These are phyloP conservation scores for Acanthamoeba triangularis DNA, from an alignment of 208 protist species.

Conservation along the genomic window DNA sequence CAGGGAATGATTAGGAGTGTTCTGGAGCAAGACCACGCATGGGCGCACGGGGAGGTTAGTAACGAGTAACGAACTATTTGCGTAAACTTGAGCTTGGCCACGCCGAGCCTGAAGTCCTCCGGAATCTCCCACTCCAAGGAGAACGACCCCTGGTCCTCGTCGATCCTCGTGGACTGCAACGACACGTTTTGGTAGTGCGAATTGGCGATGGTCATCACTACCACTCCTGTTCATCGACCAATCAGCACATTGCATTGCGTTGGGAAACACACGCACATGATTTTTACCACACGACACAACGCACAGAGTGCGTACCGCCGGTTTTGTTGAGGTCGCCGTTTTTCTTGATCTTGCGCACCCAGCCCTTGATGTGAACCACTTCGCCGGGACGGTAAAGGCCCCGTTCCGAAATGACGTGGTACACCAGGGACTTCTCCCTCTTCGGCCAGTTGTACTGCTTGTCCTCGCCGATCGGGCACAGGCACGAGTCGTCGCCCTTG, in stretches of 20 bases:
- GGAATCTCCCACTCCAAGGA: background rate
- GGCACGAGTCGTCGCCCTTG: constrained; percentile 11
- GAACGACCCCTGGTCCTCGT: background rate
- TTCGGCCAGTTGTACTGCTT: constrained; percentile 5
- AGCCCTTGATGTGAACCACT: background rate
- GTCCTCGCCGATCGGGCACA: background rate
- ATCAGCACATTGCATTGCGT: too few species aligned
- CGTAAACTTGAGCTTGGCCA: constrained; percentile 20
- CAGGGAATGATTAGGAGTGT: background rate
- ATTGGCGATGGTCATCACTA: background rate
- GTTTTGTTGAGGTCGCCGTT: background rate
- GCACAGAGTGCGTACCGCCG: too few species aligned
- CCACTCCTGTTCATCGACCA: background rate
- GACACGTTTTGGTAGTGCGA: background rate
- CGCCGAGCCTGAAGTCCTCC: background rate
- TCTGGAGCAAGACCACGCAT: background rate
- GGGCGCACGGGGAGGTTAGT: too few species aligned
- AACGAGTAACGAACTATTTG: background rate
- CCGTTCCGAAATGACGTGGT: constrained; percentile 18
- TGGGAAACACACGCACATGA: background rate
- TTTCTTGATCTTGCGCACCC: constrained; percentile 13
- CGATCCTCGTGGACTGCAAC: background rate
- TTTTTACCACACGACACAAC: too few species aligned
- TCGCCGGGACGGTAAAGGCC: constrained; percentile 33
- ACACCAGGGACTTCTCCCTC: background rate